Conservation (phyloP, 2,329 filamentous ascomycete genomes). For the Fusarium sp. region DNA sequence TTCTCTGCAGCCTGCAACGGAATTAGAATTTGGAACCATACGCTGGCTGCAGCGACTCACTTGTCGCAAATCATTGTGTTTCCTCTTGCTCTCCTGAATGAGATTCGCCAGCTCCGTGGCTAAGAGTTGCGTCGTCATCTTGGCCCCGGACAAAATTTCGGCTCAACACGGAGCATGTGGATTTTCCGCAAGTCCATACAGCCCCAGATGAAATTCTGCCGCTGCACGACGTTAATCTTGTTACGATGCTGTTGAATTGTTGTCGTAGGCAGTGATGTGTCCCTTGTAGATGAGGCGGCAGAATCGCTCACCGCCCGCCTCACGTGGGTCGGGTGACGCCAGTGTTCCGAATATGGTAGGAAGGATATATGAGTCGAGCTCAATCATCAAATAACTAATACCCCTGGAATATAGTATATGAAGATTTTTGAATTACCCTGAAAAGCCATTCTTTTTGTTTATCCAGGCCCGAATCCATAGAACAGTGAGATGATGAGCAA, state of each 20-base stretch:
- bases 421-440: background rate
- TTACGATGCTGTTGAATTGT: slow-evolving; percentile 25
- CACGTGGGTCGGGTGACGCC: slow-evolving; percentile 35
- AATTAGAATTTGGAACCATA: background rate
- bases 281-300: slow-evolving; percentile 47
- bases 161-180: slow-evolving; percentile 43
- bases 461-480: background rate
- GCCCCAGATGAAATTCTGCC: slow-evolving; percentile 24
- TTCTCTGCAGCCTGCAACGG: slow-evolving; percentile 83
- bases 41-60: slow-evolving; percentile 57
- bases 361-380: background rate
- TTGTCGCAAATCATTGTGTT: slow-evolving; percentile 89
- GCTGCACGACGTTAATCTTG: slow-evolving; percentile 31
- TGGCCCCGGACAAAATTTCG: slow-evolving; percentile 48
- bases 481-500: background rate
- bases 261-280: slow-evolving; percentile 44
- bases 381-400: background rate
- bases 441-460: background rate
- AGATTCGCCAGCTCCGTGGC: slow-evolving; percentile 89
- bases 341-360: slow-evolving; percentile 1
- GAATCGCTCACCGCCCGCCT: slow-evolving; percentile 47
- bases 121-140: slow-evolving; percentile 92
- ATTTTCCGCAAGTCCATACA: slow-evolving; percentile 44
- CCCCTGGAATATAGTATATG: background rate
- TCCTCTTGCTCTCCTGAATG: slow-evolving; percentile 95